Evolutionary conservation across 441 rosid genomes (phyloP).

Genomic region (Croton laevigatus): DNA sequence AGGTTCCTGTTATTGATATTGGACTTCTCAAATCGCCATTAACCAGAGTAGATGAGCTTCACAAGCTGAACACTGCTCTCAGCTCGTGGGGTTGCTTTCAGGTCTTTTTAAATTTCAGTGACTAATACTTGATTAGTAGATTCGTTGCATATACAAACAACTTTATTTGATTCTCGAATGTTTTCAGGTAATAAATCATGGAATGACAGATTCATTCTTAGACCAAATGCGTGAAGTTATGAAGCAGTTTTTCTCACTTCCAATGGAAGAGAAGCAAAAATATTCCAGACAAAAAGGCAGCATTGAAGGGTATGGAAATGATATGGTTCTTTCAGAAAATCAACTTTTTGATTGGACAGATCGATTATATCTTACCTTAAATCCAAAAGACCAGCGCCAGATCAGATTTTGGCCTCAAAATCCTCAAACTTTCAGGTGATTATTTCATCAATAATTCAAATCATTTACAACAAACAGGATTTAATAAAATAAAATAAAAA

Average conservation of each 20-base stretch:
- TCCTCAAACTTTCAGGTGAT: conserved; percentile 54
- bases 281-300: conserved; percentile 44
- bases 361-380: conserved; percentile 44
- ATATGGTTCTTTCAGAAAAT: conserved; percentile 45
- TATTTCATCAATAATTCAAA: no score
- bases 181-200: conserved; percentile 59
- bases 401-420: conserved; percentile 51
- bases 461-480: no score
- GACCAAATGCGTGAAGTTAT: conserved; percentile 47
- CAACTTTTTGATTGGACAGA: conserved; percentile 74
- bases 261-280: conserved; percentile 51
- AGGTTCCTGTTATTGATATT: conserved; percentile 50
- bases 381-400: conserved; percentile 44
- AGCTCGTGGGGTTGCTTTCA: conserved; percentile 61
- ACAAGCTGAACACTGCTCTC: conserved; percentile 50
- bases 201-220: conserved; percentile 42
- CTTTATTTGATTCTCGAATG: no score
- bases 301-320: conserved; percentile 74
- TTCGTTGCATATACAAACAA: no score
- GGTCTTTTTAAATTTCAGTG: conserved; percentile 25
- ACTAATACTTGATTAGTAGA: no score
- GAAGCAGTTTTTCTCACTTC: conserved; percentile 49
- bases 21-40: conserved; percentile 37
- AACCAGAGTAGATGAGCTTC: conserved; percentile 30
- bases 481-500: neutral